Evolutionary conservation across 768 basidiomycete species (phyloP).

Genomic region (Mycena indigotica): DNA sequence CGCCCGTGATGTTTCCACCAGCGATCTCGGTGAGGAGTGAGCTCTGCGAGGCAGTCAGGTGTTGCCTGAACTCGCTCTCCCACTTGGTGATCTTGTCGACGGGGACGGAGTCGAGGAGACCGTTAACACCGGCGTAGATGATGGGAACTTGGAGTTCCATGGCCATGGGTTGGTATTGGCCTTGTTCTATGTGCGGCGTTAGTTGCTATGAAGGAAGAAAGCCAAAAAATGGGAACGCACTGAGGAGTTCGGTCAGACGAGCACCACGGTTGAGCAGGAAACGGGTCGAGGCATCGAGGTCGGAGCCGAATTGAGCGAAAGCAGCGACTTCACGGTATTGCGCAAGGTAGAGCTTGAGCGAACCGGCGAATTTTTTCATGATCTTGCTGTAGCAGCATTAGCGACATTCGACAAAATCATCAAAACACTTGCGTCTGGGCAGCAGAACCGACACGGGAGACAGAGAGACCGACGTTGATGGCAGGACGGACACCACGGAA

Average conservation of each 20-base stretch:
- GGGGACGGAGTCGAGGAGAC: slow-evolving; percentile 95
- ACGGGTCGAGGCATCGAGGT: slow-evolving; percentile 98
- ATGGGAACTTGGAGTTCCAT: slow-evolving; percentile 98
- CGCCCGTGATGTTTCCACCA: slow-evolving; percentile 80
- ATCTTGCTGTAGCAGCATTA: slow-evolving; percentile 63
- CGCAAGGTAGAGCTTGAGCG: slow-evolving; percentile 98
- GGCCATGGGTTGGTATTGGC: slow-evolving; percentile 93
- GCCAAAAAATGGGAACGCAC: slow-evolving; percentile 36
- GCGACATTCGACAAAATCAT: slow-evolving; percentile 1
- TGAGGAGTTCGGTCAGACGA: slow-evolving; percentile 95
- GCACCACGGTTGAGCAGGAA: slow-evolving; percentile 98
- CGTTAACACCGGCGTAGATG: slow-evolving; percentile 99
- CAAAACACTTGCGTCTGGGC: slow-evolving; percentile 86
- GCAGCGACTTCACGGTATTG: slow-evolving; percentile 99
- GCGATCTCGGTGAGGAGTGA: slow-evolving; percentile 84
- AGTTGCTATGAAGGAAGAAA: neutral
- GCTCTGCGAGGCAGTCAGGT: slow-evolving; percentile 74
- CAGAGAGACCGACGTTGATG: slow-evolving; percentile 99
- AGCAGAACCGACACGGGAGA: slow-evolving; percentile 99
- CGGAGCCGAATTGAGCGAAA: slow-evolving; percentile 99
- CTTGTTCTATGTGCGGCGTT: slow-evolving; percentile 71
- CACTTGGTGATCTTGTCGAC: slow-evolving; percentile 93
- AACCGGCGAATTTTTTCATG: slow-evolving; percentile 99
- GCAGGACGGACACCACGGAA: slow-evolving; percentile 99
- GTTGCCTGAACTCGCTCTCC: slow-evolving; percentile 90